Evolutionary conservation across 495 filamentous ascomycete genomes (phyloP).

Genomic region (Terfezia claveryi): DNA sequence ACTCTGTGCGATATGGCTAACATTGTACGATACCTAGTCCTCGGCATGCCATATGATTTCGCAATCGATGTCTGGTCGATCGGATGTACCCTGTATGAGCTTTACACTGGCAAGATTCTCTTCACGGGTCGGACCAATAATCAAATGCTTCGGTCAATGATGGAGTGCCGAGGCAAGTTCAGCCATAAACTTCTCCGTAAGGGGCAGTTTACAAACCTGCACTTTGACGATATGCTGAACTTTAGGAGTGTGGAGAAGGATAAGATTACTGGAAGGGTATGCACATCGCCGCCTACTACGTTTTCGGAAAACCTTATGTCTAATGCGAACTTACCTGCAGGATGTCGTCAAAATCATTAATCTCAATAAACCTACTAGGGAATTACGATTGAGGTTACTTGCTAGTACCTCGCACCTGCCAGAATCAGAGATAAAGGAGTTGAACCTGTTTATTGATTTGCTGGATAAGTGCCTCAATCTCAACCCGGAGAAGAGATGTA

Average conservation of each 20-base stretch:
- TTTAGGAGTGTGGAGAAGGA: slow-evolving; percentile 76
- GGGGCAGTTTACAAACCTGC: slow-evolving; percentile 44
- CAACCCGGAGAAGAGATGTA: slow-evolving; percentile 84
- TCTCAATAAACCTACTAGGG: slow-evolving; percentile 59
- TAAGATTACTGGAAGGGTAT: slow-evolving; percentile 56
- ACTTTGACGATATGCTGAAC: slow-evolving; percentile 74
- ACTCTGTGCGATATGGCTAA: background rate
- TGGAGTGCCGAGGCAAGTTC: slow-evolving; percentile 89
- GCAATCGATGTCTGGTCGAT: slow-evolving; percentile 95
- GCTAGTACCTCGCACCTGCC: slow-evolving; percentile 50
- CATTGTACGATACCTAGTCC: slow-evolving; percentile 24
- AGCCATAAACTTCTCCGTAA: slow-evolving; percentile 66
- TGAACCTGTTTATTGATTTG: slow-evolving; percentile 63
- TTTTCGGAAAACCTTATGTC: background rate
- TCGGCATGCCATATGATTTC: slow-evolving; percentile 85
- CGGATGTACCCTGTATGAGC: slow-evolving; percentile 87
- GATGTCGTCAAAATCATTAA: slow-evolving; percentile 44
- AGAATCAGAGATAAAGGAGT: slow-evolving; percentile 53
- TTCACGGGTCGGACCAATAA: slow-evolving; percentile 93
- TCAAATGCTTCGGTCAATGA: slow-evolving; percentile 85
- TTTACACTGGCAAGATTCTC: slow-evolving; percentile 92
- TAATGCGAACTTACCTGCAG: slow-evolving; percentile 17
- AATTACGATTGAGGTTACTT: slow-evolving; percentile 55
- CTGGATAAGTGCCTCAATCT: slow-evolving; percentile 68
- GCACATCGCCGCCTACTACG: slow-evolving; percentile 3